Evolutionary conservation across 331 rosid species (phyloP).

Genomic region (Acacia concinna): DNA sequence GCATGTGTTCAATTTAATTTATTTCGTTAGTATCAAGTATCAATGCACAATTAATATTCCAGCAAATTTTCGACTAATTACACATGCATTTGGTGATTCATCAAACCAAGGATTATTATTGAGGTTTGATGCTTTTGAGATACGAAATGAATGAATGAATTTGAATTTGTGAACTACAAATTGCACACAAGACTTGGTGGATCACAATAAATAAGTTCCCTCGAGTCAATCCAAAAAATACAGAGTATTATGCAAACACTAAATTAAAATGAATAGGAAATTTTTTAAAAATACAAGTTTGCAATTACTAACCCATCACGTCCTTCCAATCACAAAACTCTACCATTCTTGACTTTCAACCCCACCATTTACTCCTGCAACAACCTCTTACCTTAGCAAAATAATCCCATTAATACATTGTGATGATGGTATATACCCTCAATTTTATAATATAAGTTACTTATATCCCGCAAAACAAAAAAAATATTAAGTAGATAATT

Average conservation of each 20-base stretch:
- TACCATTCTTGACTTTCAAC: constrained; percentile 57
- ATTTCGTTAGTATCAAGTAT: not conserved
- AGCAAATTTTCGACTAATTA: not conserved
- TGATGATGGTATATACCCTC: not conserved
- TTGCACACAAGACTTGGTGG: not conserved
- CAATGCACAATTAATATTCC: not conserved
- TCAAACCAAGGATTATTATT: not conserved
- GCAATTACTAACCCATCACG: constrained; percentile 82
- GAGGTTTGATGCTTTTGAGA: not conserved
- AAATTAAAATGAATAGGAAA: not conserved
- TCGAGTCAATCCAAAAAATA: constrained; percentile 88
- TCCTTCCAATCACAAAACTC: constrained; percentile 68
- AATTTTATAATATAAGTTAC: too few species aligned
- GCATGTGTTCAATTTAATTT: not conserved
- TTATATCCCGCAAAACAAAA: too few species aligned
- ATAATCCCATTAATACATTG: constrained; percentile 57
- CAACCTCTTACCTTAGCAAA: constrained; percentile 64
- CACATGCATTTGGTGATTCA: not conserved
- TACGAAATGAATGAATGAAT: not conserved
- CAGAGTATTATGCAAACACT: constrained; percentile 30
- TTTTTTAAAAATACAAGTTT: not conserved
- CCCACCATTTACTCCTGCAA: constrained; percentile 69
- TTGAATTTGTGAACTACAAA: constrained; percentile 25
- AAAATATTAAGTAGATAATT: too few species aligned
- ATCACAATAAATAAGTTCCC: constrained; percentile 62